Evolutionary conservation across 1,139 yeast genomes (phyloP), one percentile per base, ranked within the genome.

Genomic region (Geotrichum europaeum): DNA sequence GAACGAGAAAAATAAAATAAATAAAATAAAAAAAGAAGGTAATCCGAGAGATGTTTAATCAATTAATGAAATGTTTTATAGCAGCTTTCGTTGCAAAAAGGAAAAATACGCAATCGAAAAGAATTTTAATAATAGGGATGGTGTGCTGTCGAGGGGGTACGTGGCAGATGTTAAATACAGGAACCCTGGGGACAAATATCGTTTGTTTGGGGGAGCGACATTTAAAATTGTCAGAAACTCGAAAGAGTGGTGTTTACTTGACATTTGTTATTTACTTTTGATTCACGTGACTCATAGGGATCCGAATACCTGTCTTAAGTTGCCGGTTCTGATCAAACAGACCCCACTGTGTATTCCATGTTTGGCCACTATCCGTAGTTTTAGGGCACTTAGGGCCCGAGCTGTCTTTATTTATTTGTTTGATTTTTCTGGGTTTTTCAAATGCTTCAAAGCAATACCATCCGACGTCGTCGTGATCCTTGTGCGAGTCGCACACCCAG

Each of bases 291-390:
- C 32, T 4, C 2, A 30, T 30, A 2, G 63, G 63, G n/a, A 61
- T 45, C 36, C 47, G 49, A 12, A 61, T 15, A 6, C 62, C 60
- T n/a, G 70, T 70, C 64, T 81, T 81, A 60, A 82, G 65, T 57
- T 72, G 68, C 58, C 90, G 73, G 60, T 83, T 79, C 7, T 69
- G 66, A 86, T n/a, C n/a, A n/a, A n/a, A n/a, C n/a, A n/a, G 64
- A 0, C 90, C 91, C 90, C 90, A 86, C 66, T 84, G 84, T 0
- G 88, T 81, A 68, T 85, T 90, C 90, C 89, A 85, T 60, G 71
- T 72, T 57, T 78, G 75, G 4, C 76, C 76, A 0, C 73, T n/a
- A 77, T 25, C 28, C 5, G 28, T 25, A 25, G 28, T 25, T 25
- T 5, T 25, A 5, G 28, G 28, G 28, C 28, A n/a, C n/a, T n/a